These are phyloP conservation scores for Phoma herbarum DNA, from an alignment of 2,329 filamentous ascomycete genomes.

Conservation along the genomic window DNA sequence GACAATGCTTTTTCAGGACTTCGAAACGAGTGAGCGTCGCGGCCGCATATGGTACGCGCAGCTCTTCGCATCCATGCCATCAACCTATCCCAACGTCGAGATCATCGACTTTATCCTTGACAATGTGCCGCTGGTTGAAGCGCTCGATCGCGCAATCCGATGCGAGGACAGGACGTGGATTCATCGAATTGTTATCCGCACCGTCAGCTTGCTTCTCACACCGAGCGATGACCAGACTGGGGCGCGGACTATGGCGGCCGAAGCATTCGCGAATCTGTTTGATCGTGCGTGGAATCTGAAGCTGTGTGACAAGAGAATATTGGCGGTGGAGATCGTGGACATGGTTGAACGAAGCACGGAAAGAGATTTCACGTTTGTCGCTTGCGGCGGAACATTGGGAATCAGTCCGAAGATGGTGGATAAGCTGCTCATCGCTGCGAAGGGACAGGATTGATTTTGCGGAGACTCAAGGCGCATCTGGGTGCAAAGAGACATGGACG, in stretches of 20 bases:
- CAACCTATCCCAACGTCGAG: background rate
- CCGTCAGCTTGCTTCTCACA: constrained; percentile 8
- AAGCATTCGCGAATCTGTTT: constrained; percentile 14
- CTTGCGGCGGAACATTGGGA: constrained; percentile 16
- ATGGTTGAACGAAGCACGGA: constrained; percentile 16
- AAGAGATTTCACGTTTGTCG: constrained; percentile 19
- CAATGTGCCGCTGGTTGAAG: constrained; percentile 20
- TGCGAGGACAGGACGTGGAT: constrained; percentile 17
- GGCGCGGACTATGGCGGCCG: constrained; percentile 9
- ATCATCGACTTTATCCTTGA: constrained; percentile 20
- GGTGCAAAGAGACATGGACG: background rate
- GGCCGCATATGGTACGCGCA: constrained; percentile 22
- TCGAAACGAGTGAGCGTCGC: constrained; percentile 9
- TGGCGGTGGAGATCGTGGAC: constrained; percentile 8
- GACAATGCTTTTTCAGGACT: constrained; percentile 14
- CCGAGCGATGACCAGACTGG: constrained; percentile 1
- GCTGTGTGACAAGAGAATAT: constrained; percentile 4
- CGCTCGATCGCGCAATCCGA: constrained; percentile 15
- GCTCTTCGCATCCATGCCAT: constrained; percentile 13
- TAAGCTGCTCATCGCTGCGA: constrained; percentile 9
- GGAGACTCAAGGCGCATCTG: background rate
- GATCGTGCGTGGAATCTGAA: constrained; percentile 18
- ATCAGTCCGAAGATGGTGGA: constrained; percentile 16
- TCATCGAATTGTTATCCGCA: constrained; percentile 18
- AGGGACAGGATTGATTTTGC: background rate